Percentiles rank a stretch among this genome's conserved stretches.
Conservation (phyloP, 1,284 basidiomycete species). For the Malassezia sympodialis region DNA sequence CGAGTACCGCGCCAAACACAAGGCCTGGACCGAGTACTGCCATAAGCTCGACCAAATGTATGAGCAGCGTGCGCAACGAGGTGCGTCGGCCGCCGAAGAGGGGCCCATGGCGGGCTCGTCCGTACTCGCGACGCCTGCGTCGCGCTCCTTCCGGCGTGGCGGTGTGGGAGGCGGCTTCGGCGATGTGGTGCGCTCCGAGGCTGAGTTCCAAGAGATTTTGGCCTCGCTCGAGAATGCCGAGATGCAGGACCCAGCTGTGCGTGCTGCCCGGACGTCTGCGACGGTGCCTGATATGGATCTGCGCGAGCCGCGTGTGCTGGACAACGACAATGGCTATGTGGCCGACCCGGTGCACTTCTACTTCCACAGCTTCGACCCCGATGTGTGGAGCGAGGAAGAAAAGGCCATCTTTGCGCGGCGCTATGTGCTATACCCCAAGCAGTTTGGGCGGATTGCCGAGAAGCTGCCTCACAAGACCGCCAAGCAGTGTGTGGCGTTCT, state of each 20-base stretch:
- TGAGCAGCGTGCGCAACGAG: constrained; percentile 26
- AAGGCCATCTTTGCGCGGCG: constrained; percentile 67
- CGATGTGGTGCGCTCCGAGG: constrained; percentile 82
- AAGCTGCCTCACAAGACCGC: constrained; percentile 73
- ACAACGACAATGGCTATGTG: constrained; percentile 75
- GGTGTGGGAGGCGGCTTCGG: constrained; percentile 53
- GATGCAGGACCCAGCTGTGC: constrained; percentile 75
- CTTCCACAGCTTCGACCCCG: constrained; percentile 38
- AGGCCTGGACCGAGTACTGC: constrained; percentile 39
- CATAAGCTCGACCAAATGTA: constrained; percentile 29
- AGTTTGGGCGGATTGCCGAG: constrained; percentile 77
- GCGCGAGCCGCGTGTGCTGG: constrained; percentile 56
- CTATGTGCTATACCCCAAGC: constrained; percentile 78
- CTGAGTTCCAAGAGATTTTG: constrained; percentile 94
- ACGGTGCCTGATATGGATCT: constrained; percentile 82
- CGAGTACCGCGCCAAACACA: constrained; percentile 32
- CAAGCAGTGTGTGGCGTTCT: constrained; percentile 80
- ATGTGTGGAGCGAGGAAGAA: constrained; percentile 72
- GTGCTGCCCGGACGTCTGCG: constrained; percentile 78
- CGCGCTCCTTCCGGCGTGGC: constrained; percentile 12
- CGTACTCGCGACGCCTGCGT: constrained; percentile 2
- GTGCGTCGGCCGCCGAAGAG: constrained; percentile 21
- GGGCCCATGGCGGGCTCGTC: neutral
- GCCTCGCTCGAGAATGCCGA: constrained; percentile 84
- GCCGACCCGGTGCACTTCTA: constrained; percentile 64